Percentiles rank a stretch among this genome's conserved stretches.
Conservation (phyloP, 352 stramenopile species). For the Phytophthora agathidicida region DNA sequence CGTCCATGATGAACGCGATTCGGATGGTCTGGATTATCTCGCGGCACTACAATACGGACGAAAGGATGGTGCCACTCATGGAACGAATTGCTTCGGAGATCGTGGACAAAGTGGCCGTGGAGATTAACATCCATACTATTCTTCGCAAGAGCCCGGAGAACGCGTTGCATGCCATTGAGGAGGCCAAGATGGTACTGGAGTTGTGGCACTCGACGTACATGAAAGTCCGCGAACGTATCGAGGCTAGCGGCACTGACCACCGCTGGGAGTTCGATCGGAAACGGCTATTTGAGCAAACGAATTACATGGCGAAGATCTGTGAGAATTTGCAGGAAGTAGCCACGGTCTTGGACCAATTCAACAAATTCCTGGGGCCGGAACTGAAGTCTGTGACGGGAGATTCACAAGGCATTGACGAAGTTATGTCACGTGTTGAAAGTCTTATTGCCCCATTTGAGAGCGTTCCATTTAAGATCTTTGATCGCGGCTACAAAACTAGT, state of each 20-base stretch:
- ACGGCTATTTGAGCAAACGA: slow-evolving; percentile 95
- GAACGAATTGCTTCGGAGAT: slow-evolving; percentile 95
- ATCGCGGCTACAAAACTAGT: slow-evolving; percentile 93
- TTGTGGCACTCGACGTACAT: slow-evolving; percentile 96
- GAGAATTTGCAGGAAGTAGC: slow-evolving; percentile 94
- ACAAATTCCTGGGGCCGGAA: slow-evolving; percentile 96
- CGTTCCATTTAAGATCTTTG: slow-evolving; percentile 94
- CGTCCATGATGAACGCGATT: slow-evolving; percentile 97
- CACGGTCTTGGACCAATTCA: slow-evolving; percentile 94
- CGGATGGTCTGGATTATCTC: slow-evolving; percentile 98
- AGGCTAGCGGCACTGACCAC: slow-evolving; percentile 94
- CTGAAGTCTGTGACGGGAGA: slow-evolving; percentile 96
- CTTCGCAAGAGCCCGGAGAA: slow-evolving; percentile 79
- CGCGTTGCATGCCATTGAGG: slow-evolving; percentile 84
- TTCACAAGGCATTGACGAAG: slow-evolving; percentile 93
- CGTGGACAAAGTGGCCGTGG: slow-evolving; percentile 90
- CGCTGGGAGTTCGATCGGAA: slow-evolving; percentile 97
- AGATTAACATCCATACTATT: slow-evolving; percentile 94
- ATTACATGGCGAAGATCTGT: slow-evolving; percentile 97
- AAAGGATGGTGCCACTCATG: slow-evolving; percentile 96
- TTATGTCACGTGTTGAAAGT: slow-evolving; percentile 88
- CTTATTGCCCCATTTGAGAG: slow-evolving; percentile 90
- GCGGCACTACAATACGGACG: slow-evolving; percentile 97
- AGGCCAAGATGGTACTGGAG: slow-evolving; percentile 93
- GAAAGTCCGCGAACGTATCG: slow-evolving; percentile 93